These are phyloP conservation scores for Sporothrix pseudoabietina DNA, from an alignment of 2,329 filamentous ascomycete genomes.

Conservation along the genomic window DNA sequence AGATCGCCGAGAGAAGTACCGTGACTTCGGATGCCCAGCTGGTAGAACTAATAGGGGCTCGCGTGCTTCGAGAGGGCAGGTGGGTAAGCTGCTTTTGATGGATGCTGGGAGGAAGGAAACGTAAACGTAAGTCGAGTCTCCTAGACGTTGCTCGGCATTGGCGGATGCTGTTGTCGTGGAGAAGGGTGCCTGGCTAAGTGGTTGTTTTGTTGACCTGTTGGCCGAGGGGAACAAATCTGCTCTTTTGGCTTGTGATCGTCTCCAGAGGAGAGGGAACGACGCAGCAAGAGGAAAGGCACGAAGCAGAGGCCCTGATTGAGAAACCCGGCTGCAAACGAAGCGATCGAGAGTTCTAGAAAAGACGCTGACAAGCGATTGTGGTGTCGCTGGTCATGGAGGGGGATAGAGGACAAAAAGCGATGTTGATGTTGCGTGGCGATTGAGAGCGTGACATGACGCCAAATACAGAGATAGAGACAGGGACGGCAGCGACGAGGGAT, in stretches of 20 bases:
- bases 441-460: conserved; percentile 31
- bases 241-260: conserved; percentile 30
- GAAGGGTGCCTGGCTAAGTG: neutral
- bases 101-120: neutral
- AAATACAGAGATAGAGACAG: conserved; percentile 18
- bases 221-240: neutral
- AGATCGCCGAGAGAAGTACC: conserved; percentile 24
- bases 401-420: neutral
- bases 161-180: neutral
- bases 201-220: conserved; percentile 6
- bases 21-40: conserved; percentile 21
- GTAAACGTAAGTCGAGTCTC: neutral
- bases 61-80: conserved; percentile 15
- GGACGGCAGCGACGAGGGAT: neutral
- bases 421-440: conserved; percentile 17
- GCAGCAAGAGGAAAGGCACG: neutral
- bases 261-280: neutral
- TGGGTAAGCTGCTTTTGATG: neutral
- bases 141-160: neutral
- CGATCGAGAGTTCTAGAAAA: neutral
- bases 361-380: neutral
- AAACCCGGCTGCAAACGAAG: neutral
- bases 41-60: conserved; percentile 11
- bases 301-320: neutral
- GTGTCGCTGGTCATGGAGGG: neutral